phyloP scores from a whole-genome alignment of 2,329 filamentous ascomycete genomes.

The Aspergillus pseudoterreus region DNA sequence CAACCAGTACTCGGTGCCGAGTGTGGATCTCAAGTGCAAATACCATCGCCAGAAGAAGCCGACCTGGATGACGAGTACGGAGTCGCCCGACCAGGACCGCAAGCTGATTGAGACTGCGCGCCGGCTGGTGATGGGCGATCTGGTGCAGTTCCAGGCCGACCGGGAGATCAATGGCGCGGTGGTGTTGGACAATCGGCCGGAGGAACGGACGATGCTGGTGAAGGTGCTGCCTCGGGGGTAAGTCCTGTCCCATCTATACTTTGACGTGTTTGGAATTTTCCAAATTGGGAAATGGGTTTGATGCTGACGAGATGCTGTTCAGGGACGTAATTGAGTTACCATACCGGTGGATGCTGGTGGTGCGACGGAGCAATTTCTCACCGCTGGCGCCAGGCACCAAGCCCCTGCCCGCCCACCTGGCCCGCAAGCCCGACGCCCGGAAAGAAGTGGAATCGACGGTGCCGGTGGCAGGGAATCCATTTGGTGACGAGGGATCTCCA shows the following conservation, averaged over 20 bases:
- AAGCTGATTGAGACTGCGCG: conserved; percentile 66
- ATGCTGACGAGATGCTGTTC: conserved; percentile 12
- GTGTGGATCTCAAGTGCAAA: conserved; percentile 89
- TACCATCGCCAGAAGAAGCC: conserved; percentile 88
- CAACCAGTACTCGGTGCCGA: conserved; percentile 86
- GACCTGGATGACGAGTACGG: conserved; percentile 63
- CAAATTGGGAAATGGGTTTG: conserved; percentile 8
- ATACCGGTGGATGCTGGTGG: conserved; percentile 47
- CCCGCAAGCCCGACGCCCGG: conserved; percentile 49
- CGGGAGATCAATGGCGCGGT: conserved; percentile 88
- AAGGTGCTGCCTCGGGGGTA: conserved; percentile 83
- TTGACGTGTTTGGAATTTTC: conserved; percentile 8
- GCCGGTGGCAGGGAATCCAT: conserved; percentile 63
- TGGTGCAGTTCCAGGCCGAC: conserved; percentile 81
- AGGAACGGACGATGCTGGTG: conserved; percentile 72
- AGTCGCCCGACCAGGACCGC: conserved; percentile 66
- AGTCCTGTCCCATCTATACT: conserved; percentile 33
- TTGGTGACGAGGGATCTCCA: conserved; percentile 54
- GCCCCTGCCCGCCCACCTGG: conserved; percentile 46
- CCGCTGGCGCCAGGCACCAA: conserved; percentile 45
- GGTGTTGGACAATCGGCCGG: conserved; percentile 74
- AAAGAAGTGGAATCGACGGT: conserved; percentile 58
- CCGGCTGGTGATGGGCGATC: conserved; percentile 66
- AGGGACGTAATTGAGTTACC: conserved; percentile 60
- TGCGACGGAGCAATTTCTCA: conserved; percentile 48